These are phyloP conservation scores for Fallopia convolvulus DNA, from an alignment of 148 eudicot species.

Conservation along the genomic window DNA sequence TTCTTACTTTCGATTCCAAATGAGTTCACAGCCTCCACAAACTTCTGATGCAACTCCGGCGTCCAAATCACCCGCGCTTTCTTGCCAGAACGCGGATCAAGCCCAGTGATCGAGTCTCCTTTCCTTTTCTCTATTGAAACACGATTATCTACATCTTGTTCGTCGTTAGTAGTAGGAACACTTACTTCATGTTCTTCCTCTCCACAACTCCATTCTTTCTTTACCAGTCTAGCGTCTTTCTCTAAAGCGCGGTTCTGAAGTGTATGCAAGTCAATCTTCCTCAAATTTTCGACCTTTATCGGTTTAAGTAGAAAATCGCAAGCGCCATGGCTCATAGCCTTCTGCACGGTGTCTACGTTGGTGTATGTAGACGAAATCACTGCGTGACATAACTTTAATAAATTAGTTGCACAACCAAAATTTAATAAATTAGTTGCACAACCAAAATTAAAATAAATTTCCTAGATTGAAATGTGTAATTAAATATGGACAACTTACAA, in stretches of 20 bases:
- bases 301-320: neutral
- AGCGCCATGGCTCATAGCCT: neutral
- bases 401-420: neutral
- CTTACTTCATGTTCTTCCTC: neutral
- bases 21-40: neutral
- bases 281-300: neutral
- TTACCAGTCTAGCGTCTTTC: neutral
- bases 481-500: neutral
- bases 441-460: neutral
- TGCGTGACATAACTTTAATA: neutral
- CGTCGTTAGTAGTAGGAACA: neutral
- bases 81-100: neutral
- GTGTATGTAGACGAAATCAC: neutral
- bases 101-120: neutral
- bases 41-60: neutral
- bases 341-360: neutral
- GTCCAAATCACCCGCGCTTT: neutral
- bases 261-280: neutral
- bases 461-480: neutral
- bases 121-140: neutral
- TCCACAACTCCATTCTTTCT: neutral
- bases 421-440: neutral
- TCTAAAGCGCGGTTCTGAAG: neutral
- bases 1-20: constrained; percentile 5
- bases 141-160: neutral